Evolutionary conservation across 495 filamentous ascomycete genomes (phyloP).

Genomic region (Neurospora sp.): DNA sequence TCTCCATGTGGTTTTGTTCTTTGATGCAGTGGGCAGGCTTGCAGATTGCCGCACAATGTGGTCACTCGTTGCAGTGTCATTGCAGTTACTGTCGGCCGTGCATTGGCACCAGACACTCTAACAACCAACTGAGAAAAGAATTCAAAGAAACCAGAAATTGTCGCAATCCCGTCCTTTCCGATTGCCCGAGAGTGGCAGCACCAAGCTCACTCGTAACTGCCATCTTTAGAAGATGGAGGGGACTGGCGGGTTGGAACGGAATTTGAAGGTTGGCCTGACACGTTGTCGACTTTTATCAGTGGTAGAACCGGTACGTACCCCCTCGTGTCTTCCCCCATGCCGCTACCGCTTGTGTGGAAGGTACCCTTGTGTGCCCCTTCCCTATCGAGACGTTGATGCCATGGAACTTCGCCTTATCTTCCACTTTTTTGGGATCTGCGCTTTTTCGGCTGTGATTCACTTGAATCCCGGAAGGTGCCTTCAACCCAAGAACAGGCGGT

Average conservation of each 20-base stretch:
- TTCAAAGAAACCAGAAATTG: not conserved
- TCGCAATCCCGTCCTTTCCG: not conserved
- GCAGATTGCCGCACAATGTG: not conserved
- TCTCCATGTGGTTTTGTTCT: not conserved
- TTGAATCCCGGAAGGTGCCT: not conserved
- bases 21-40: not conserved
- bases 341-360: not conserved
- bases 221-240: not conserved
- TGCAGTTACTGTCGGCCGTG: not conserved
- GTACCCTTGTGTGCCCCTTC: not conserved
- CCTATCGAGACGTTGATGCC: not conserved
- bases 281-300: not conserved
- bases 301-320: not conserved
- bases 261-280: not conserved
- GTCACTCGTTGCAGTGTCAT: not conserved
- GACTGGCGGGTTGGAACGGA: not conserved
- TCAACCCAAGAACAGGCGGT: not conserved
- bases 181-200: not conserved
- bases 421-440: not conserved
- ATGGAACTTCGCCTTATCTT: not conserved
- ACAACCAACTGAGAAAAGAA: not conserved
- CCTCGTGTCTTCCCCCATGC: not conserved
- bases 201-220: not conserved
- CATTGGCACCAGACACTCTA: not conserved
- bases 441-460: not conserved